Evolutionary conservation across 2,329 filamentous ascomycete genomes (phyloP), one percentile per base, ranked within the genome.

Genomic region (Cryphonectria naterciae): DNA sequence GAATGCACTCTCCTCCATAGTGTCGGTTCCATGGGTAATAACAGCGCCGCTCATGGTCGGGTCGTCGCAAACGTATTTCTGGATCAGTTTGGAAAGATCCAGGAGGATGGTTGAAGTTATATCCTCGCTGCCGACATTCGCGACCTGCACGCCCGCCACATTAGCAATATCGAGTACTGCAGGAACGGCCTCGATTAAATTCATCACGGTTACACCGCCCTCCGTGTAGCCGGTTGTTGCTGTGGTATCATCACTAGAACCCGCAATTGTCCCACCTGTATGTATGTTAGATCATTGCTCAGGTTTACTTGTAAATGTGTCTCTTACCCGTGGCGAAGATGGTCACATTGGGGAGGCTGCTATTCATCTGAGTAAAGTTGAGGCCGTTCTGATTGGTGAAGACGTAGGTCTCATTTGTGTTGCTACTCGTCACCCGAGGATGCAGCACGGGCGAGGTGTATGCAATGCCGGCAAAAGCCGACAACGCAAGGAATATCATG

Each of bases 21-120:
- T 90, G 75, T 92, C 89, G 11, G 89, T 91, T 64, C 89, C 89
- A 75, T 91, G 89, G 0, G 89, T 91, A 68, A 92, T 80, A 7
- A 91, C 86, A 8, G 85, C 86, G 49, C 85, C 88, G 79, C 37
- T 39, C 37, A 39, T 39, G 37, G 37, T 11, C 8, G 37, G 37
- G 37, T 39, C 37, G 11, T 39, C 37, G 37, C 37, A 39, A 39
- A 39, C 37, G 37, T 39, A 39, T 39, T 39, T 39, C 8, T 81
- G 78, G 46, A 78, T 79, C 65, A 78, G 74, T n/a, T 79, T 80
- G 7, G 84, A 81, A 49, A 89, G 75, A 37, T 80, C 81, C 28
- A 88, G 79, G 46, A 86, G 81, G 68, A 87, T 82, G 7, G 78
- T 81, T 25, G 84, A 79, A 41, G 85, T 88, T 73, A 90, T 81